Base-by-base conservation (phyloP, 2,329 filamentous ascomycete genomes). In the Xylariaceae sp. region DNA sequence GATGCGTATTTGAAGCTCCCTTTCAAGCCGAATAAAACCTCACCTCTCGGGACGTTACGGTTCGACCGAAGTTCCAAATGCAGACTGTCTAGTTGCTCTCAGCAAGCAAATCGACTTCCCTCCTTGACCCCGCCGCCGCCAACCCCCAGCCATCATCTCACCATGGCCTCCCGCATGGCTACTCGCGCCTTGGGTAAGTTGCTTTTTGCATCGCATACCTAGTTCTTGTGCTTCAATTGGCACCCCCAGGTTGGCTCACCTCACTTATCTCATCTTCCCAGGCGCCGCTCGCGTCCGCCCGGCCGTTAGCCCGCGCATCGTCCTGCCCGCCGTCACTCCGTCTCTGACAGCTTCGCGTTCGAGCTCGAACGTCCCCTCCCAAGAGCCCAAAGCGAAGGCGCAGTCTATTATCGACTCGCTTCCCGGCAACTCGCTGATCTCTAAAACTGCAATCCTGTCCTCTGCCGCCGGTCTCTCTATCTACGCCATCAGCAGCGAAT, bases 401-500 rank as follows among this genome's bases (percentile, higher is more conserved):
- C 88, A 95, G 79, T 95, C 91, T 62, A 88, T 99, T 75, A 80
- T 99, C 70, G 91, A 99, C 69, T 80, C 92, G 61, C 83, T 99
- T 51, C 94, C 94, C 69, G 94, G 95, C 67, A 96, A 84, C 83
- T 92, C 83, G 71, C 80, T 96, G 63, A 79, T 95, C 71, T 95
- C 90, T 76, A 99, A 99, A 87, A 91, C 90, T 66, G 94, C 94
- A 70, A 92, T 96, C 72, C 87, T 99, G 69, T 97, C 92, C 71
- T 92, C 90, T 68, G 87, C 87, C 63, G 89, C 94, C 69, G 92
- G 88, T 77, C 76, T 95, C 67, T 92, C 89, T 69, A 83, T 95
- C 74, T 95, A 94, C 72, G 94, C 91, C 70, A 91, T 99, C 78
- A 95, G 89, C 86, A 99, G 95, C 79, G 94, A 99, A 84, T 91